Conservation (phyloP, 2,329 filamentous ascomycete genomes). For the Penicillium sp. region DNA sequence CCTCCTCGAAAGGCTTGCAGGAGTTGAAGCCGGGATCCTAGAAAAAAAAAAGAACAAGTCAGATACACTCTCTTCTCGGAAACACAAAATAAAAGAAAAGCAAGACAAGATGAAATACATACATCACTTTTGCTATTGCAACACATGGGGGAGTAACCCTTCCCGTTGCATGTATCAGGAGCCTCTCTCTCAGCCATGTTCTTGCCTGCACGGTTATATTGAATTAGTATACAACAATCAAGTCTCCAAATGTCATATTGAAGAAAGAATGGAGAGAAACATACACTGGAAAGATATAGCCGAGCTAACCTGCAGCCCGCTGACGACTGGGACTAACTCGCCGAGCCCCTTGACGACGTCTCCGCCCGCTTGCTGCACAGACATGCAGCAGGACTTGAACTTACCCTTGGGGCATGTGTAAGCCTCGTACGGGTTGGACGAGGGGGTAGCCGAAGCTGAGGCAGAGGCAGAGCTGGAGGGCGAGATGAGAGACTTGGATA, state of each 20-base stretch:
- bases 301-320: slow-evolving; percentile 25
- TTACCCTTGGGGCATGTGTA: slow-evolving; percentile 26
- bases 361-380: slow-evolving; percentile 18
- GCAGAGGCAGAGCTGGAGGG: slow-evolving; percentile 4
- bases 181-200: slow-evolving; percentile 18
- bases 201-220: slow-evolving; percentile 18
- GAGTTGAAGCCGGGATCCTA: slow-evolving; percentile 10
- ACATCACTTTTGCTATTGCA: slow-evolving; percentile 18
- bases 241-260: no score
- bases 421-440: slow-evolving; percentile 13
- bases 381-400: slow-evolving; percentile 31
- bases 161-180: slow-evolving; percentile 18
- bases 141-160: slow-evolving; percentile 29
- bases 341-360: slow-evolving; percentile 20
- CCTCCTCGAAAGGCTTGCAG: slow-evolving; percentile 27
- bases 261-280: slow-evolving; percentile 3
- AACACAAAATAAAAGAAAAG: neutral
- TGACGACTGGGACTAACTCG: slow-evolving; percentile 22
- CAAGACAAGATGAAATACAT: neutral
- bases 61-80: neutral
- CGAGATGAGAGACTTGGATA: slow-evolving; percentile 2
- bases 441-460: slow-evolving; percentile 10
- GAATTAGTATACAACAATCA: neutral
- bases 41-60: neutral
- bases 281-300: slow-evolving; percentile 30